Conservation (phyloP, 495 filamentous ascomycete genomes). For the Hypoxylon trugodes region DNA sequence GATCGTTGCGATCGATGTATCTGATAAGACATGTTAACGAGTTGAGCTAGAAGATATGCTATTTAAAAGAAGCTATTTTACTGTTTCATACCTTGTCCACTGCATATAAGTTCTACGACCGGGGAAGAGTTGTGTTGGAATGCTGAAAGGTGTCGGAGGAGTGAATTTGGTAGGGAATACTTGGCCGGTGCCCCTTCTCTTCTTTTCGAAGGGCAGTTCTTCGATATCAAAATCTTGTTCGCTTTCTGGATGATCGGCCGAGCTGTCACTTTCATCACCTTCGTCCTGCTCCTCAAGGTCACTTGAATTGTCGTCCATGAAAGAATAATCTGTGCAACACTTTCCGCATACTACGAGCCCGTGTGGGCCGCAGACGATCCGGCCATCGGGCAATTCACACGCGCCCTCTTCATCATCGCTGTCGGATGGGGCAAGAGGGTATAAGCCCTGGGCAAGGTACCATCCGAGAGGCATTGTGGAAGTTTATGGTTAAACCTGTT, state of each 20-base stretch:
- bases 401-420: constrained; percentile 42
- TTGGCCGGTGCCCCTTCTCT: constrained; percentile 40
- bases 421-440: constrained; percentile 5
- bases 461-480: constrained; percentile 26
- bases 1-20: constrained; percentile 42
- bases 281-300: constrained; percentile 2
- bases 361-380: constrained; percentile 39
- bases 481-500: too few relatives aligned
- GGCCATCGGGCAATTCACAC: constrained; percentile 39
- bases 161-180: constrained; percentile 43
- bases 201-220: not conserved
- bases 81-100: constrained; percentile 21
- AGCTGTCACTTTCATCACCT: not conserved
- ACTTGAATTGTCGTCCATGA: constrained; percentile 24
- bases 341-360: constrained; percentile 33
- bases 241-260: not conserved
- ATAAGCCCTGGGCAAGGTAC: constrained; percentile 20
- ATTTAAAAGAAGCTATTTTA: not conserved
- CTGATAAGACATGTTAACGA: constrained; percentile 26
- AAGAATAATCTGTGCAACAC: constrained; percentile 42
- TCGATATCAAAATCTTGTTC: not conserved
- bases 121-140: constrained; percentile 39
- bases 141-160: constrained; percentile 28
- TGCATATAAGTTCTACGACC: constrained; percentile 4
- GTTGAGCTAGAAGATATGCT: not conserved